phyloP scores from a whole-genome alignment of 345 rosid species.

The Ceriops zippeliana region DNA sequence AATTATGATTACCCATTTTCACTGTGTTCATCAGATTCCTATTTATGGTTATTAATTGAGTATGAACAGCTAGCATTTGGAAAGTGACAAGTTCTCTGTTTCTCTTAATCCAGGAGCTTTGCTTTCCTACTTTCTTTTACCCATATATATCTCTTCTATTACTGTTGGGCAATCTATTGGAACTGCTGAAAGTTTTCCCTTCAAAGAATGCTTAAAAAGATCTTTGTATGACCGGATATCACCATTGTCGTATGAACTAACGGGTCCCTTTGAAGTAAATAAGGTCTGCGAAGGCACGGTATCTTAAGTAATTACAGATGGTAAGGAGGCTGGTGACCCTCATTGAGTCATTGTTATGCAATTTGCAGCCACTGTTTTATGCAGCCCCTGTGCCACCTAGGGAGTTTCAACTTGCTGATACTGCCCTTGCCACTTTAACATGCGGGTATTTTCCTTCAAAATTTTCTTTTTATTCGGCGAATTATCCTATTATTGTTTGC shows the following conservation, averaged over 20 bases:
- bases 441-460: conserved; percentile 60
- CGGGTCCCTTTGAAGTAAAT: conserved; percentile 46
- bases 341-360: conserved; percentile 13
- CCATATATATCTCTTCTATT: conserved; percentile 70
- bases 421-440: conserved; percentile 72
- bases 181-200: conserved; percentile 30
- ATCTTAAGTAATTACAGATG: conserved; percentile 9
- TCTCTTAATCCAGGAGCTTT: conserved; percentile 59
- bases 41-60: neutral
- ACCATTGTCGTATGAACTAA: conserved; percentile 39
- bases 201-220: conserved; percentile 46
- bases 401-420: conserved; percentile 87
- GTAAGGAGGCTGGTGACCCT: neutral
- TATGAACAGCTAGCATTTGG: neutral
- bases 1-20: neutral
- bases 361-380: conserved; percentile 63
- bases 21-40: neutral
- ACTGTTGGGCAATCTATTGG: conserved; percentile 59
- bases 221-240: conserved; percentile 54
- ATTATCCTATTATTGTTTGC: conserved; percentile 11
- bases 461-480: neutral
- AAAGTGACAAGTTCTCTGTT: conserved; percentile 14
- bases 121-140: conserved; percentile 63
- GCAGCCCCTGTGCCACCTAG: conserved; percentile 60
- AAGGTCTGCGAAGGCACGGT: conserved; percentile 46